Evolutionary conservation across 257 asterid genomes (phyloP).

Genomic region (Pogostemon cablin): DNA sequence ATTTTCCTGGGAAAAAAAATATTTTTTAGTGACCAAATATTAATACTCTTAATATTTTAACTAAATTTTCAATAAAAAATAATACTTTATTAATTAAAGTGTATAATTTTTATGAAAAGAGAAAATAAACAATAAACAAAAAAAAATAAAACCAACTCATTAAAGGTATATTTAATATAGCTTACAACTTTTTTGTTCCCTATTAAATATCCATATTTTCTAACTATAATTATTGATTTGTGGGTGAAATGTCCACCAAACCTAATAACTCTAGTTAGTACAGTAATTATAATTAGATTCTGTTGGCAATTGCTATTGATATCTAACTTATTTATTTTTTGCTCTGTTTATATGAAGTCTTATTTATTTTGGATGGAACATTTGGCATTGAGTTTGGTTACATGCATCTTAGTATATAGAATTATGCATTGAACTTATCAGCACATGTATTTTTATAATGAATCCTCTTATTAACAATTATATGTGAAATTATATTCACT

Average conservation of each 20-base stretch:
- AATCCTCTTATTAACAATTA: no score
- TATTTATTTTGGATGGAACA: neutral
- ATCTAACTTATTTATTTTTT: neutral
- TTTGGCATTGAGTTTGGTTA: neutral
- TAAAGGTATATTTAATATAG: neutral
- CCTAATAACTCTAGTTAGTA: neutral
- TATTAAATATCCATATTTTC: neutral
- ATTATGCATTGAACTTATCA: no score
- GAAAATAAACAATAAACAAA: no score
- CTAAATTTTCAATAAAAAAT: no score
- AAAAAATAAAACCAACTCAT: no score
- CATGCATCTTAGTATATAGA: neutral
- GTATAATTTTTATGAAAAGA: no score
- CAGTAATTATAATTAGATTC: neutral
- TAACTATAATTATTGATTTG: slow-evolving; percentile 14
- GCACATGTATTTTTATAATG: no score
- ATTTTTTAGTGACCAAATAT: no score
- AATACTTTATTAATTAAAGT: no score
- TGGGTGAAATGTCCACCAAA: slow-evolving; percentile 17
- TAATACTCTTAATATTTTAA: no score
- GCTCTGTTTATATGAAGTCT: neutral
- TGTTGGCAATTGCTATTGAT: slow-evolving; percentile 2
- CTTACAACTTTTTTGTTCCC: slow-evolving; percentile 5
- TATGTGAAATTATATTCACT: no score
- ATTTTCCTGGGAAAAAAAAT: no score